These are phyloP conservation scores for Metschnikowia gelsemii DNA, from an alignment of 805 yeast genomes.

Conservation along the genomic window DNA sequence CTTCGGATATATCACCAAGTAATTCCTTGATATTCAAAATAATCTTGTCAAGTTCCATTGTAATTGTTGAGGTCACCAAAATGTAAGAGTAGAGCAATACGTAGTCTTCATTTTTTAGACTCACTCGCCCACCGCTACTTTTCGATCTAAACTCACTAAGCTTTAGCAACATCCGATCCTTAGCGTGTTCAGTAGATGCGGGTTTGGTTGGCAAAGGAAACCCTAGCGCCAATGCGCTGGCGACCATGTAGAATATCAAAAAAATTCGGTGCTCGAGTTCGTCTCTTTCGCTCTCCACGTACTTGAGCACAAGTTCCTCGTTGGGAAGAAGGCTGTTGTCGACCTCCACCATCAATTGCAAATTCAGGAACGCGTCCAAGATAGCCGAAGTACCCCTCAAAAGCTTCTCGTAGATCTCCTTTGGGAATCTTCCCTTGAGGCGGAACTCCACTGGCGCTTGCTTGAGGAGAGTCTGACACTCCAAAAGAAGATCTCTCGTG, in stretches of 20 bases:
- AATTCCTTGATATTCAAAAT: slow-evolving; percentile 54
- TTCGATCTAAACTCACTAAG: slow-evolving; percentile 54
- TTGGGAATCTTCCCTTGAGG: slow-evolving; percentile 71
- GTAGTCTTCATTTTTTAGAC: slow-evolving; percentile 65
- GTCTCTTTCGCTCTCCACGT: slow-evolving; percentile 54
- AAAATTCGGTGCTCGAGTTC: slow-evolving; percentile 75
- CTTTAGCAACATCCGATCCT: slow-evolving; percentile 65
- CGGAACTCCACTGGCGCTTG: slow-evolving; percentile 78
- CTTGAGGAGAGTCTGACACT: slow-evolving; percentile 56
- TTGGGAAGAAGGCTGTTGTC: slow-evolving; percentile 52
- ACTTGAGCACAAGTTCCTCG: slow-evolving; percentile 56
- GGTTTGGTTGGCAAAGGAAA: slow-evolving; percentile 76
- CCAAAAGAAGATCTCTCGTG: slow-evolving; percentile 55
- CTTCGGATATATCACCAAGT: slow-evolving; percentile 66
- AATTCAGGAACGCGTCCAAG: slow-evolving; percentile 72
- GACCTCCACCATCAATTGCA: slow-evolving; percentile 64
- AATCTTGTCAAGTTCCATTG: slow-evolving; percentile 61
- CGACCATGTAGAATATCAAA: slow-evolving; percentile 71
- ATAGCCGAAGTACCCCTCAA: slow-evolving; percentile 59
- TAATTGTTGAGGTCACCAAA: slow-evolving; percentile 65
- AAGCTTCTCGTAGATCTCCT: slow-evolving; percentile 48
- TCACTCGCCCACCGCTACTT: slow-evolving; percentile 23
- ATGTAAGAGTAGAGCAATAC: slow-evolving; percentile 74
- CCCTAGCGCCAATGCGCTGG: slow-evolving; percentile 72
- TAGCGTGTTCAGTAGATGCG: slow-evolving; percentile 74